phyloP scores from a whole-genome alignment of 2,329 filamentous ascomycete genomes.

The Boeremia lycopersici region DNA sequence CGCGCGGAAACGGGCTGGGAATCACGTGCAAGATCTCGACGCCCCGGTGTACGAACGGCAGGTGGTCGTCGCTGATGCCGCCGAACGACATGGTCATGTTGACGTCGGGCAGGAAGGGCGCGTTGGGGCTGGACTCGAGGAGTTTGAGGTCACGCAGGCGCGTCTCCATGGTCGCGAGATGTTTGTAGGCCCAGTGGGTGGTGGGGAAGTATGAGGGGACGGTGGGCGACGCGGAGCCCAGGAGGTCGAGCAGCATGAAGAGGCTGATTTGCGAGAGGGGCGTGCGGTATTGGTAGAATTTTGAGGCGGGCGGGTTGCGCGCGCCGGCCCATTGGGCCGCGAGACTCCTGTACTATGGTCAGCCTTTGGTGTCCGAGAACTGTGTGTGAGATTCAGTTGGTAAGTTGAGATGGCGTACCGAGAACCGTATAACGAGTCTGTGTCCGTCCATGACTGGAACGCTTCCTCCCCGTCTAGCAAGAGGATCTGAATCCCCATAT shows the following conservation, averaged over 20 bases:
- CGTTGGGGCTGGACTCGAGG: constrained; percentile 64
- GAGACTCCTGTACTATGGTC: constrained; percentile 58
- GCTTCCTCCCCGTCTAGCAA: constrained; percentile 95
- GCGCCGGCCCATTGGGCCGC: constrained; percentile 80
- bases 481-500: constrained; percentile 85
- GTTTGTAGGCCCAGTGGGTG: constrained; percentile 91
- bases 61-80: constrained; percentile 82
- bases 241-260: constrained; percentile 89
- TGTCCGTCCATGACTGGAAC: constrained; percentile 77
- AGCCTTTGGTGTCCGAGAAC: background rate
- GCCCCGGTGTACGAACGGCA: constrained; percentile 86
- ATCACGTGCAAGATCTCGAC: constrained; percentile 92
- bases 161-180: constrained; percentile 74
- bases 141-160: constrained; percentile 71
- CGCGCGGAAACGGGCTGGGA: constrained; percentile 76
- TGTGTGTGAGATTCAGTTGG: background rate
- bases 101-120: constrained; percentile 57
- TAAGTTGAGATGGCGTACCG: constrained; percentile 58
- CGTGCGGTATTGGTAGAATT: constrained; percentile 65
- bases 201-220: constrained; percentile 87
- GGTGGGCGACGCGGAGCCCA: constrained; percentile 70
- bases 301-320: constrained; percentile 72
- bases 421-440: constrained; percentile 87
- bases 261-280: constrained; percentile 80
- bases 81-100: constrained; percentile 34